These are phyloP conservation scores for Chlorociboria aeruginascens DNA, from an alignment of 495 filamentous ascomycete species.

Conservation along the genomic window DNA sequence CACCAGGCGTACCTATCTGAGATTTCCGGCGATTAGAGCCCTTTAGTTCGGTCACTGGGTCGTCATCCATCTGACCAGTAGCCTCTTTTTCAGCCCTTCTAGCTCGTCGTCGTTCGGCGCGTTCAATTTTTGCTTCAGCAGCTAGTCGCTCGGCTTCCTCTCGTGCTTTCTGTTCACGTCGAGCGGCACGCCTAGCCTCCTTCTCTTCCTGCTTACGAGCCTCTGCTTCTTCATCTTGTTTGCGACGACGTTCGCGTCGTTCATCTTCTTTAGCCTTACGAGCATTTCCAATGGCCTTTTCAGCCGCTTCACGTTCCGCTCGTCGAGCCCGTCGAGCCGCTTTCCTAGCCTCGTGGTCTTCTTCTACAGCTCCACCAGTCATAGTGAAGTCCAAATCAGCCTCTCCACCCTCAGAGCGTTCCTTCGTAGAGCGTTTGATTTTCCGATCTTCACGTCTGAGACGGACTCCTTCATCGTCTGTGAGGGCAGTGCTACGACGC, in stretches of 20 bases:
- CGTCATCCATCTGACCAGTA: slow-evolving; percentile 13
- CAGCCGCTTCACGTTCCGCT: slow-evolving; percentile 25
- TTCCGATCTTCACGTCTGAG: slow-evolving; percentile 22
- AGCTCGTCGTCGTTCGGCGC: slow-evolving; percentile 15
- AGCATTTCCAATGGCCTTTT: slow-evolving; percentile 37
- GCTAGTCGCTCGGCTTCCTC: slow-evolving; percentile 20
- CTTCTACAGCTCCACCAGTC: slow-evolving; percentile 24
- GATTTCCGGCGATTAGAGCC: slow-evolving; percentile 16
- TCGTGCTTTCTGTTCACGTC: slow-evolving; percentile 27
- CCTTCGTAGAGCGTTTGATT: slow-evolving; percentile 16
- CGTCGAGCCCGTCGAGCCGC: slow-evolving; percentile 36
- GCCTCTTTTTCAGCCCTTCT: slow-evolving; percentile 12
- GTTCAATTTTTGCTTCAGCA: slow-evolving; percentile 21
- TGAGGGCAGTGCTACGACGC: slow-evolving; percentile 13
- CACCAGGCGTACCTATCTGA: slow-evolving; percentile 16
- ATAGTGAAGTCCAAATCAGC: slow-evolving; percentile 19
- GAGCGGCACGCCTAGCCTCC: slow-evolving; percentile 33
- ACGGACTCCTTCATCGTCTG: slow-evolving; percentile 26
- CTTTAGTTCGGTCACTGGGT: slow-evolving; percentile 6
- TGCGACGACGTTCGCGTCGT: slow-evolving; percentile 19
- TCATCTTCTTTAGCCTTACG: slow-evolving; percentile 32
- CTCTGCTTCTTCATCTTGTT: slow-evolving; percentile 27
- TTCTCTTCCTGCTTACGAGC: slow-evolving; percentile 35
- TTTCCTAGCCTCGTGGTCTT: slow-evolving; percentile 41
- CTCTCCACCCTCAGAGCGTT: slow-evolving; percentile 3